Evolutionary conservation across 495 filamentous ascomycete species (phyloP), one percentile per base, ranked within the genome.

Genomic region (Stereocaulon alpinum): DNA sequence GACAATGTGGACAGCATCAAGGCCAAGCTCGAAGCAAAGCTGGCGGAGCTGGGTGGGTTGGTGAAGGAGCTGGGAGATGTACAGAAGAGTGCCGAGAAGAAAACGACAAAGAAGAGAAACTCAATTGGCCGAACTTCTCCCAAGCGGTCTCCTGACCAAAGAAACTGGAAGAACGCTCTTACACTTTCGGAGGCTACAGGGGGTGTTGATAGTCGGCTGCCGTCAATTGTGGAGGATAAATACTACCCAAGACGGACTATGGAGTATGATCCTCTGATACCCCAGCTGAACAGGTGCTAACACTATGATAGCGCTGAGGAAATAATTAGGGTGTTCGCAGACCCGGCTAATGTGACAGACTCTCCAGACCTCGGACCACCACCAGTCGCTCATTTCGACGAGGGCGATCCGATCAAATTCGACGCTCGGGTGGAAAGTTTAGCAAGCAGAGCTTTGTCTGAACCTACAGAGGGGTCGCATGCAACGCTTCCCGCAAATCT

Each of bases 151-250:
- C 64, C 64, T 68, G 72, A 70, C 63, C 76, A 66, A 69, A 80
- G 49, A 67, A 78, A 63, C 68, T 78, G 61, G 66, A 77, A 71
- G 60, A 80, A 82, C 54, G 66, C 47, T 15, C 55, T 69, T 52
- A 62, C 62, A 17, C 61, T 71, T 27, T 60, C 72, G 22, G 83
- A 85, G 57, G 71, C 71, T 22, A 67, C 77, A 12, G 77, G 81
- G 63, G 67, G 71, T 45, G 75, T 77, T 64, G 84, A 88, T 63
- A 86, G 85, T 34, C 79, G 79, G 63, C 70, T 98, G 56, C 88
- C 92, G 9, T 82, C 86, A 0, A 96, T 98, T 52, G 68, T 83
- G 53, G 93, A 98, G 71, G 85, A 88, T 67, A 93, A 91, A 70
- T 73, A 72, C 41, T 94, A 82, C 64, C 86, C 86, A 17, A 75